Percentiles rank a stretch among this genome's conserved stretches.
Conservation (phyloP, 495 filamentous ascomycete genomes). For the Diplogelasinospora grovesii region DNA sequence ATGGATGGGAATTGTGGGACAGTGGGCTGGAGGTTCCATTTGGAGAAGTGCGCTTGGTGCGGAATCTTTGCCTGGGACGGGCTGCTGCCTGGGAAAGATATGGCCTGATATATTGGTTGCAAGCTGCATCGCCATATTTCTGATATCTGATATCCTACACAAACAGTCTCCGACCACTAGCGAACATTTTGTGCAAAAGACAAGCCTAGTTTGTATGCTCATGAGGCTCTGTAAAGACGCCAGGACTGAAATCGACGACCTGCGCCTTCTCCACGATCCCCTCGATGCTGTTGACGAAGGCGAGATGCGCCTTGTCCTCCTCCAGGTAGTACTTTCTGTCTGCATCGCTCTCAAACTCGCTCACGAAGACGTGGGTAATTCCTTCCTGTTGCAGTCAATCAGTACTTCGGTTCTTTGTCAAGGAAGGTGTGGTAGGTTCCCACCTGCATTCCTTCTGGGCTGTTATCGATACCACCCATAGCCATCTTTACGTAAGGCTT, state of each 20-base stretch:
- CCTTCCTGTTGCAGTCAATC: conserved; percentile 33
- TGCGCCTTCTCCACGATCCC: conserved; percentile 31
- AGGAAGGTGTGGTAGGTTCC: background rate
- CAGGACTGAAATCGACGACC: conserved; percentile 40
- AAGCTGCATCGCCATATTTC: too few species aligned
- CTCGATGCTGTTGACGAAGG: conserved; percentile 34
- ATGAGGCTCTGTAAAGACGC: too few species aligned
- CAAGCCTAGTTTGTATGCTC: too few species aligned
- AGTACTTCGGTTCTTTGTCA: background rate
- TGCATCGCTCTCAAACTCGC: conserved; percentile 51
- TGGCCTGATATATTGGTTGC: too few species aligned
- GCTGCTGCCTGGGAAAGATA: too few species aligned
- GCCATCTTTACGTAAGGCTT: conserved; percentile 53
- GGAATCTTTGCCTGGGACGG: too few species aligned
- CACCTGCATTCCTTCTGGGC: conserved; percentile 58
- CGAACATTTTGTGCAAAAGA: too few species aligned
- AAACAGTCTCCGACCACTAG: too few species aligned
- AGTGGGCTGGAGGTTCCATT: too few species aligned
- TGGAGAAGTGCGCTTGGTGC: too few species aligned
- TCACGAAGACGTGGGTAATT: conserved; percentile 54
- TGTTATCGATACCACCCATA: conserved; percentile 58
- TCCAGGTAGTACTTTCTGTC: conserved; percentile 53
- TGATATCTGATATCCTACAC: too few species aligned
- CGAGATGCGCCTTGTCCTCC: conserved; percentile 44
- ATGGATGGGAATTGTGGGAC: too few species aligned